A percentile compares a stretch with the other conserved stretches of the same genome.
phyloP scores from a whole-genome alignment of 2,329 filamentous ascomycete genomes.

The Sporothrix euskadiensis region DNA sequence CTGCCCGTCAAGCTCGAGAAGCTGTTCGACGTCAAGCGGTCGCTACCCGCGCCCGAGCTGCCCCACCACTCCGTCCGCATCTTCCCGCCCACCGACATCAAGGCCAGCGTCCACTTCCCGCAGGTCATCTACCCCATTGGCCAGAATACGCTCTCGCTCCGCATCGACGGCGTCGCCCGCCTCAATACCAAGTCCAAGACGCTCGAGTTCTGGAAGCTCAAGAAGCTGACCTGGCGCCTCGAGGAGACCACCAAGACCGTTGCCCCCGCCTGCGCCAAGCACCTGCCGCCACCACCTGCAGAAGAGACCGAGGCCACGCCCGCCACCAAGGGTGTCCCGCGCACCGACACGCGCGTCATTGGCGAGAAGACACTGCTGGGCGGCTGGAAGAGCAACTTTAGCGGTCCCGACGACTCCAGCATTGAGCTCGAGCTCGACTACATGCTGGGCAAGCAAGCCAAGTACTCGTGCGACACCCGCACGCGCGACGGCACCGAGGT shows the following conservation, averaged over 20 bases:
- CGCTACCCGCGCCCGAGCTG: conserved; percentile 69
- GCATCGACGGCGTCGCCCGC: conserved; percentile 81
- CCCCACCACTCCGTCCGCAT: conserved; percentile 90
- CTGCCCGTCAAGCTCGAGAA: conserved; percentile 62
- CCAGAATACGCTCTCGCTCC: conserved; percentile 75
- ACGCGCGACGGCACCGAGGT: conserved; percentile 74
- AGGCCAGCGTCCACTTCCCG: conserved; percentile 77
- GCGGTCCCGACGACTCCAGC: conserved; percentile 51
- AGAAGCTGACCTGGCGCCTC: conserved; percentile 89
- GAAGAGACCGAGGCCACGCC: not conserved
- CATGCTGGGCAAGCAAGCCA: conserved; percentile 56
- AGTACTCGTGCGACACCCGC: conserved; percentile 76
- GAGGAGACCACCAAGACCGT: conserved; percentile 82
- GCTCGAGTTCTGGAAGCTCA: conserved; percentile 79
- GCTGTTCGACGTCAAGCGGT: conserved; percentile 73
- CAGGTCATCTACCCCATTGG: conserved; percentile 84
- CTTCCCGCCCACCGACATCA: conserved; percentile 94
- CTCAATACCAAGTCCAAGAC: conserved; percentile 68
- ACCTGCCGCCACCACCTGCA: conserved; percentile 50
- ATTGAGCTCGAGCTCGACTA: conserved; percentile 84
- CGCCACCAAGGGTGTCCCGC: conserved; percentile 63
- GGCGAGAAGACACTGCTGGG: conserved; percentile 78
- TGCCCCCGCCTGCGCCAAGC: conserved; percentile 76
- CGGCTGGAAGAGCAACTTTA: conserved; percentile 82
- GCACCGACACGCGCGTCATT: conserved; percentile 74